phyloP scores from a whole-genome alignment of 495 filamentous ascomycete species.

The Penicillium bialowiezense region DNA sequence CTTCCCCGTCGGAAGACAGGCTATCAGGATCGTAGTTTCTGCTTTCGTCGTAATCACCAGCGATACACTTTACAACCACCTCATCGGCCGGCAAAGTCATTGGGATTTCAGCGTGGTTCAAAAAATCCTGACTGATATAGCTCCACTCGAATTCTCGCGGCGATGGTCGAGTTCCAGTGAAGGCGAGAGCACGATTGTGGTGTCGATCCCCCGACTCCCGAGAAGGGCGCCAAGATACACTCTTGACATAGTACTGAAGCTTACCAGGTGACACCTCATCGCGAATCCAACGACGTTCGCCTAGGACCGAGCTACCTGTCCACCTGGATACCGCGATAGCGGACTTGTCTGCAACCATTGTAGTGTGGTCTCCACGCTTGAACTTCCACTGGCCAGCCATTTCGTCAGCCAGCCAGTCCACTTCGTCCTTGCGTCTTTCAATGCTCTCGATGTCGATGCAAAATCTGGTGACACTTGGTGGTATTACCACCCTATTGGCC shows the following conservation, averaged over 20 bases:
- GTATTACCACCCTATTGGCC: conserved; percentile 18
- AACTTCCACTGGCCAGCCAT: conserved; percentile 27
- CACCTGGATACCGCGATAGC: background rate
- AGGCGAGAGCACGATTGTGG: background rate
- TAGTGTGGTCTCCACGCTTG: conserved; percentile 11
- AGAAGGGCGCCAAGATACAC: conserved; percentile 19
- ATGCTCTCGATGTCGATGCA: conserved; percentile 29
- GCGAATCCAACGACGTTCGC: conserved; percentile 19
- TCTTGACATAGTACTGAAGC: conserved; percentile 29
- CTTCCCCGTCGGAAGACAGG: too few relatives aligned
- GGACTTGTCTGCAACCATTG: background rate
- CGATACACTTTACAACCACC: background rate
- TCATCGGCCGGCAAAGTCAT: background rate
- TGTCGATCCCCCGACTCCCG: background rate
- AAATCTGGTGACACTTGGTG: conserved; percentile 21
- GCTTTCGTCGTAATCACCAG: background rate
- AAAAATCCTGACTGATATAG: background rate
- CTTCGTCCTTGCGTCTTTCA: conserved; percentile 22
- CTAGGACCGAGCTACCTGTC: conserved; percentile 25
- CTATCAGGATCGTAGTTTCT: too few relatives aligned
- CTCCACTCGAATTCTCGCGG: background rate
- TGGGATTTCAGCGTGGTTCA: background rate
- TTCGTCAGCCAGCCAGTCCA: conserved; percentile 20
- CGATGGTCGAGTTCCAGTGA: background rate
- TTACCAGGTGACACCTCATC: conserved; percentile 24